phyloP scores from a whole-genome alignment of 768 basidiomycete species.

The Leccinum longicurvipes region DNA sequence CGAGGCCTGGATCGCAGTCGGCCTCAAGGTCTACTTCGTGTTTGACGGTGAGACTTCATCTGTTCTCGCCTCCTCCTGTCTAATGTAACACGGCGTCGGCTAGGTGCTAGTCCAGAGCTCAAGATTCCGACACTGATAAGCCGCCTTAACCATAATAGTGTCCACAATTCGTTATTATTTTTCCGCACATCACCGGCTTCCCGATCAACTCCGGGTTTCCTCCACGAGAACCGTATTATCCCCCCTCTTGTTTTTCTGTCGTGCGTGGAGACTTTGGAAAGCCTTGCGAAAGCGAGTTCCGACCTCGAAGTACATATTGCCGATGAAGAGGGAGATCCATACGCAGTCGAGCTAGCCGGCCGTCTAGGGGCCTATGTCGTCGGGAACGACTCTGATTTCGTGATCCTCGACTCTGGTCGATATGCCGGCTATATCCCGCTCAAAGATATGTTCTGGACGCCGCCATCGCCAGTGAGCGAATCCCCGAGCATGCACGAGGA shows the following conservation, averaged over 20 bases:
- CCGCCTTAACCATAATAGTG: constrained; percentile 53
- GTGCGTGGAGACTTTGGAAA: constrained; percentile 54
- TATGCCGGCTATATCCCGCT: constrained; percentile 78
- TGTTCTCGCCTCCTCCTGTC: constrained; percentile 5
- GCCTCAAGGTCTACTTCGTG: constrained; percentile 67
- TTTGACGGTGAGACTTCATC: constrained; percentile 64
- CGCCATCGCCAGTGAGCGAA: constrained; percentile 24
- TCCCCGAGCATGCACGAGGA: constrained; percentile 24
- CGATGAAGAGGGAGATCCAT: constrained; percentile 81
- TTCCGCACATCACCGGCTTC: constrained; percentile 74
- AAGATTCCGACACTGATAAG: constrained; percentile 68
- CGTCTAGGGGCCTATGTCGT: constrained; percentile 69
- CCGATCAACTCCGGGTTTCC: constrained; percentile 60
- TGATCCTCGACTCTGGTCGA: constrained; percentile 70
- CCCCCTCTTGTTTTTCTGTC: constrained; percentile 63
- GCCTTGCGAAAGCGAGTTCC: constrained; percentile 33
- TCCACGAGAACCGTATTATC: constrained; percentile 70
- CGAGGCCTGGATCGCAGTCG: constrained; percentile 64
- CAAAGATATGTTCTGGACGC: constrained; percentile 69
- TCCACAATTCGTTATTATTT: constrained; percentile 68
- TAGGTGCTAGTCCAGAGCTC: constrained; percentile 67
- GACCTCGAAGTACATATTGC: constrained; percentile 62
- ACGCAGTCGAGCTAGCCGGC: constrained; percentile 80
- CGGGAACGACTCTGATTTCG: constrained; percentile 81
- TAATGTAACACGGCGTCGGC: constrained; percentile 10